Base-by-base conservation (phyloP, 805 yeast genomes). In the Lipomyces kockii region DNA sequence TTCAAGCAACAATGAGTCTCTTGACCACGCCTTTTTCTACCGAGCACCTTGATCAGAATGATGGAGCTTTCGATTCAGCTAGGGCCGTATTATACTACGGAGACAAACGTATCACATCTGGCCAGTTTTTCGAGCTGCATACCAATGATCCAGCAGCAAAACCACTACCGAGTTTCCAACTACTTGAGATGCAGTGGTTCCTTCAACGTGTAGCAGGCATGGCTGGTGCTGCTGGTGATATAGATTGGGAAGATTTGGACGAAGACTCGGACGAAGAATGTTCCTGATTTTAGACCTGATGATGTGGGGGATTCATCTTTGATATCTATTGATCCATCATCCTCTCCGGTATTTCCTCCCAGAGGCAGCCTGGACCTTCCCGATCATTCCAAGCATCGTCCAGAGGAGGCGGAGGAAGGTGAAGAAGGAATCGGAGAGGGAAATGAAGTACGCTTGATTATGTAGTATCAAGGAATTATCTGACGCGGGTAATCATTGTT, bases 341-440 rank as follows among this genome's bases (percentile, higher is more conserved):
- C 46, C 46, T 39, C 46, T 39, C 46, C n/a, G 46, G 46, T 39
- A 39, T 39, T 39, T 39, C 46, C 46, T 39, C 46, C 46, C 46
- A 39, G 46, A 12, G 46, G 46, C 46, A 39, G 46, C 46, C 8
- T 39, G 46, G 46, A 39, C 46, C 46, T 39, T 39, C 46, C n/a
- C 46, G n/a, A 39, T 39, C 46, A 39, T 39, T 39, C 46, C 3
- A 6, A 39, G 46, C 46, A 39, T 39, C 46, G 46, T 39, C 3
- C 46, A 39, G 46, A 39, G 46, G 46, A 39, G 46, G 46, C 46
- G 46, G 46, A 39, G 46, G 46, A 39, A 39, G 46, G 46, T 3
- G 46, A 39, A 39, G 46, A 39, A 39, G 46, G 46, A 39, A 39
- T 39, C 46, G 46, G n/a, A 39, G 46, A 39, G 46, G 46, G n/a